phyloP scores from a whole-genome alignment of 2,329 filamentous ascomycete genomes.

The Calonectria ilicicola region DNA sequence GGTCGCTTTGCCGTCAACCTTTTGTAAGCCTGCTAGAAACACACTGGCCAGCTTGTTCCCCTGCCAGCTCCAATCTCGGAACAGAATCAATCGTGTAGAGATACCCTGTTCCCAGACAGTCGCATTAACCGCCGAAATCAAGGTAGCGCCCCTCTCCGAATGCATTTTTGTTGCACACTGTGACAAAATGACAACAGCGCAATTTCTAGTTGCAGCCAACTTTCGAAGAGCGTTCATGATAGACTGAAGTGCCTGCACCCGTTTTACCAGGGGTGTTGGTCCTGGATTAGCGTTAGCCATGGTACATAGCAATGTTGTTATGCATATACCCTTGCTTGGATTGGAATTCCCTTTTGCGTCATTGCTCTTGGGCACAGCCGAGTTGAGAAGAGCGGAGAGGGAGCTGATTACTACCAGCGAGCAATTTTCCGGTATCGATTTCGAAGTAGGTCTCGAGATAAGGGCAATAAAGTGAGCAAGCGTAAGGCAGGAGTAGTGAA shows the following conservation, averaged over 20 bases:
- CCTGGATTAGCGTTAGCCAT: conserved; percentile 42
- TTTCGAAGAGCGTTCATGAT: conserved; percentile 80
- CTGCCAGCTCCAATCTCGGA: conserved; percentile 78
- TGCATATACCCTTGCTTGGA: conserved; percentile 53
- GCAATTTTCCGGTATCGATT: conserved; percentile 72
- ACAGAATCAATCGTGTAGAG: conserved; percentile 79
- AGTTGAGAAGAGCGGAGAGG: conserved; percentile 80
- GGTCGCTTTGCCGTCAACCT: conserved; percentile 66
- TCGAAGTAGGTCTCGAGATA: conserved; percentile 73
- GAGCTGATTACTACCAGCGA: conserved; percentile 82
- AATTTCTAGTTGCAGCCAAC: conserved; percentile 77
- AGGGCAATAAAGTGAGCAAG: conserved; percentile 82
- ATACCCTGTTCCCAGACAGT: conserved; percentile 85
- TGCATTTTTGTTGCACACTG: conserved; percentile 88
- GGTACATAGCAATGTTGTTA: conserved; percentile 13
- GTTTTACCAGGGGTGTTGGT: conserved; percentile 53
- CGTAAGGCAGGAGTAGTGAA: conserved; percentile 65
- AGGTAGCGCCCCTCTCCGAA: conserved; percentile 71
- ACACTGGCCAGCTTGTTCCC: conserved; percentile 60
- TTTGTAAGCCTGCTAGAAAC: conserved; percentile 74
- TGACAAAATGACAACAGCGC: conserved; percentile 81
- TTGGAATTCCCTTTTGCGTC: conserved; percentile 54
- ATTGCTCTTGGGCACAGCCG: conserved; percentile 76
- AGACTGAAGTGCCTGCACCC: conserved; percentile 66
- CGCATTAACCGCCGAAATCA: conserved; percentile 81